These are phyloP conservation scores for Trypanosoma rangeli DNA, from an alignment of 208 protist species.

Conservation along the genomic window DNA sequence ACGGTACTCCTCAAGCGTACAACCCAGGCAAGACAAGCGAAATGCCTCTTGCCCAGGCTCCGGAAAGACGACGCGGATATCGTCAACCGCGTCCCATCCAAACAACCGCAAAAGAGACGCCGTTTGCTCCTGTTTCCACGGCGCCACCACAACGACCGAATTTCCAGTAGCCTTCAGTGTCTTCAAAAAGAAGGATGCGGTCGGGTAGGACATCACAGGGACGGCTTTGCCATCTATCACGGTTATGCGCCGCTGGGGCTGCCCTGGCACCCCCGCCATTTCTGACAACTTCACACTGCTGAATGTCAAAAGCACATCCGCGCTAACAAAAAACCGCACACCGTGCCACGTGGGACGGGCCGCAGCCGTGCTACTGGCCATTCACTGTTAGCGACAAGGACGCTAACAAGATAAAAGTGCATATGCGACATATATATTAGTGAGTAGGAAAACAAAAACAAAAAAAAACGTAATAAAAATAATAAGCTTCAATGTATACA, in stretches of 20 bases:
- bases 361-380: background rate
- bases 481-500: background rate
- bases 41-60: slow-evolving; percentile 32
- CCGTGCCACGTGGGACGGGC: slow-evolving; percentile 31
- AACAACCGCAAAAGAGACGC: slow-evolving; percentile 39
- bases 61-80: slow-evolving; percentile 36
- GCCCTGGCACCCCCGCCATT: slow-evolving; percentile 34
- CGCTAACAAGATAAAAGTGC: slow-evolving; percentile 11
- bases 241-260: slow-evolving; percentile 34
- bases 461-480: background rate
- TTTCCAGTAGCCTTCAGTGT: slow-evolving; percentile 57
- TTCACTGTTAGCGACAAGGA: background rate
- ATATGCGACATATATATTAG: too few species aligned
- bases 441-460: too few species aligned
- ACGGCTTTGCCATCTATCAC: slow-evolving; percentile 26
- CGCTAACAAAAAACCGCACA: slow-evolving; percentile 69
- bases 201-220: slow-evolving; percentile 48
- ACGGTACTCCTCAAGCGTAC: slow-evolving; percentile 32
- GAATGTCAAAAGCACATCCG: slow-evolving; percentile 52
- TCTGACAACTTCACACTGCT: slow-evolving; percentile 15
- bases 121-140: slow-evolving; percentile 47
- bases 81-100: slow-evolving; percentile 50
- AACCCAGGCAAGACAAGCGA: slow-evolving; percentile 41
- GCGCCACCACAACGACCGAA: slow-evolving; percentile 48
- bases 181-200: slow-evolving; percentile 63